phyloP scores from a whole-genome alignment of 2,329 filamentous ascomycete species.

The Trichoderma citrinoviride region DNA sequence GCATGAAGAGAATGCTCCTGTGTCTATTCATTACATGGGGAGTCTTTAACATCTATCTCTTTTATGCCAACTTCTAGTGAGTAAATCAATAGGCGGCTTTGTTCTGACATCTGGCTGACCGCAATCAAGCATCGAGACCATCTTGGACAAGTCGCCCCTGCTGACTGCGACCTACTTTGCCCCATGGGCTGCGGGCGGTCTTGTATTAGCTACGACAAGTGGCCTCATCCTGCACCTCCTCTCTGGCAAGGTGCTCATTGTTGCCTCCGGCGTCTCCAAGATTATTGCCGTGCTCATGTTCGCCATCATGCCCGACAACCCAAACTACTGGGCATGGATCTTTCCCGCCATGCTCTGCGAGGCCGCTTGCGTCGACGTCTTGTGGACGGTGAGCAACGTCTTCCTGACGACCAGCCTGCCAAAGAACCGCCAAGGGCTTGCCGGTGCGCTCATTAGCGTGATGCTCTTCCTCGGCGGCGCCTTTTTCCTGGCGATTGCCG shows the following conservation, averaged over 20 bases:
- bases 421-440: constrained; percentile 58
- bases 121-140: constrained; percentile 46
- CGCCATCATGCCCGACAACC: constrained; percentile 51
- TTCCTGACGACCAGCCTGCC: constrained; percentile 65
- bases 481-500: constrained; percentile 61
- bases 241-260: constrained; percentile 51
- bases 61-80: constrained; percentile 64
- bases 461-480: constrained; percentile 62
- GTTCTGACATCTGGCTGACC: constrained; percentile 4
- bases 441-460: constrained; percentile 62
- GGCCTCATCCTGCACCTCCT: constrained; percentile 57
- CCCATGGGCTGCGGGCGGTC: constrained; percentile 58
- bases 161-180: constrained; percentile 58
- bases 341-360: constrained; percentile 60
- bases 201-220: constrained; percentile 53
- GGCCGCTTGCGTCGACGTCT: constrained; percentile 64
- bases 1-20: constrained; percentile 56
- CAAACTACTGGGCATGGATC: constrained; percentile 61
- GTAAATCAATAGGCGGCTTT: constrained; percentile 23
- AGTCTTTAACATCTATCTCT: constrained; percentile 60
- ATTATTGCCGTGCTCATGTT: constrained; percentile 53
- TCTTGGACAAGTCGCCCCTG: constrained; percentile 52
- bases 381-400: constrained; percentile 64
- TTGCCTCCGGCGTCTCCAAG: constrained; percentile 52
- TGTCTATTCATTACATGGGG: constrained; percentile 51